Evolutionary conservation across 495 filamentous ascomycete species (phyloP).

Genomic region (Neurospora tetraspora): DNA sequence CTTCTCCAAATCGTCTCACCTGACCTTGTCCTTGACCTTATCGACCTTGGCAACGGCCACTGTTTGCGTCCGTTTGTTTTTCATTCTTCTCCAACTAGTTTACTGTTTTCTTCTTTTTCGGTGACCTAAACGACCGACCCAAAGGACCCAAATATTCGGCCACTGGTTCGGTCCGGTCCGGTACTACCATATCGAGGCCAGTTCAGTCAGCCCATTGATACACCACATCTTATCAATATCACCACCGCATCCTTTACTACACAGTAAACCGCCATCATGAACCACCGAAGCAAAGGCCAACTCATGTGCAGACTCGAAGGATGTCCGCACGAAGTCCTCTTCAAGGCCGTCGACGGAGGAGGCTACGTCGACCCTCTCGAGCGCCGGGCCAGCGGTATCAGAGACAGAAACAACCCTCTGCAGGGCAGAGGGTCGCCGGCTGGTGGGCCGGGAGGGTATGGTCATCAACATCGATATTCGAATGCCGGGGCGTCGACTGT

Average conservation of each 20-base stretch:
- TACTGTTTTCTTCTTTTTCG: no score
- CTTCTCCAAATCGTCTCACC: neutral
- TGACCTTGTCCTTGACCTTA: neutral
- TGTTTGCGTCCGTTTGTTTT: neutral
- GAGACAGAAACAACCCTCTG: neutral
- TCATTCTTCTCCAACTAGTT: neutral
- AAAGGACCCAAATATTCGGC: neutral
- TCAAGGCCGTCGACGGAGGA: constrained; percentile 11
- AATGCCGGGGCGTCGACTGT: constrained; percentile 2
- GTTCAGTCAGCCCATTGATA: no score
- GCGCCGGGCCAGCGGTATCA: constrained; percentile 3
- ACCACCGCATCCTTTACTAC: neutral
- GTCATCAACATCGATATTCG: constrained; percentile 6
- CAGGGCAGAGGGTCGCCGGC: neutral
- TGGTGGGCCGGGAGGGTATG: constrained; percentile 6
- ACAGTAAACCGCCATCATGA: neutral
- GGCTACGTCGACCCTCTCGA: constrained; percentile 9
- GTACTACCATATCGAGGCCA: neutral
- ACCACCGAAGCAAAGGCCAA: neutral
- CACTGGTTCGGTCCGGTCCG: neutral
- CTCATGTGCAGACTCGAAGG: constrained; percentile 13
- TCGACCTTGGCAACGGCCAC: neutral
- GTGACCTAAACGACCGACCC: neutral
- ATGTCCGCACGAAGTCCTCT: constrained; percentile 13
- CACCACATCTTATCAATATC: neutral